Base-by-base conservation (phyloP, 192 early-diverging fungal genomes). In the Coemansia sp. region DNA sequence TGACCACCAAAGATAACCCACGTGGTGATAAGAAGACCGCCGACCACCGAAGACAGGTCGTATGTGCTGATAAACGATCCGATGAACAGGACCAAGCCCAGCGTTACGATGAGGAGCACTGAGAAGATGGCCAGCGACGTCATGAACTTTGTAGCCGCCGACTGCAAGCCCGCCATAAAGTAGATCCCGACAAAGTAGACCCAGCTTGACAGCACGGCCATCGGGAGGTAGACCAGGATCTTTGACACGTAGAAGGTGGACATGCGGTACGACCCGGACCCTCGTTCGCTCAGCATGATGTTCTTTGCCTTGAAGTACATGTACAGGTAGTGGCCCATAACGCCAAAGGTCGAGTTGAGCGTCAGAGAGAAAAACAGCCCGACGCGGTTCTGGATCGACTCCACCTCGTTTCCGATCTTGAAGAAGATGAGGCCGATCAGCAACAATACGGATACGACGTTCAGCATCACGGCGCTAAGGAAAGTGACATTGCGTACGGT, bases 271-370 rank as follows among this genome's bases (percentile, higher is more conserved):
- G 84, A 83, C 6, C 87, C 85, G 11, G 82, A 73, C 27, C 86
- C 85, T 19, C 89, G 83, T 64, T 91, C 89, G 34, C 81, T 82
- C 15, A 81, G 61, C 75, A 88, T 83, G 61, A 85, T 85, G 53
- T 73, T 73, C 31, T 80, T 76, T 55, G 84, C 65, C 41, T 77
- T 66, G 48, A 68, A 76, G 65, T 81, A 83, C n/a, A 75, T 62
- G 33, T 65, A 72, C 22, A 79, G 74, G n/a, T 72, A 74, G 55
- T 86, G 86, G 68, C 84, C 81, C 61, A 90, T 81, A 34, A 82
- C 72, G 59, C 83, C 81, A 59, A 84, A 85, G 11, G 83, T 80
- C 47, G 81, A 76, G 67, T 85, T 84, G 60, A 86, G 70, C 22
- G 81, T 79, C 36, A 83, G 54, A 15, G 78, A 67, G 57, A 83